Conservation (phyloP, 2,329 filamentous ascomycete genomes). For the Aspergillus flavus region DNA sequence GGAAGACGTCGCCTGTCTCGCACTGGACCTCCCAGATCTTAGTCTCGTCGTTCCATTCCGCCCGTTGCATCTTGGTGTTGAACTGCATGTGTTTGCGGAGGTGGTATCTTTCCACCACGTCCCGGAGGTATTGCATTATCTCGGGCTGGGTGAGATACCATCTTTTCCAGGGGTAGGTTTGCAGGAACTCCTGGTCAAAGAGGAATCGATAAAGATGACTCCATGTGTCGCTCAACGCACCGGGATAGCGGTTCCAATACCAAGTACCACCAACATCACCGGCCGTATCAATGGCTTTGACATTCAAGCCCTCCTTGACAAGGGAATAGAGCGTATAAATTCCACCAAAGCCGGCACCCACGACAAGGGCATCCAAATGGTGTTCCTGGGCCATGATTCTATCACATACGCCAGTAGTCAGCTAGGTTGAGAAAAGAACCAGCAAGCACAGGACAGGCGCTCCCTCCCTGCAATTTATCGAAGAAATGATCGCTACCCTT, state of each 20-base stretch:
- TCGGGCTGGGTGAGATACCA: slow-evolving; percentile 26
- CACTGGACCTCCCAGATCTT: slow-evolving; percentile 19
- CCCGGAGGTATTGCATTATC: slow-evolving; percentile 30
- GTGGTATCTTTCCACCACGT: slow-evolving; percentile 26
- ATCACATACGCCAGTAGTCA: too few relatives aligned
- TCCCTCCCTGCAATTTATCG: too few relatives aligned
- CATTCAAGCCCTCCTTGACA: slow-evolving; percentile 38
- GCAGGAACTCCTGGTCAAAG: slow-evolving; percentile 28
- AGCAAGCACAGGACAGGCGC: too few relatives aligned
- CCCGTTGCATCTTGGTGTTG: slow-evolving; percentile 18
- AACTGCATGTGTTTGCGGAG: slow-evolving; percentile 25
- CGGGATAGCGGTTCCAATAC: slow-evolving; percentile 51
- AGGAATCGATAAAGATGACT: slow-evolving; percentile 30
- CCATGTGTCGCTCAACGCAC: slow-evolving; percentile 44
- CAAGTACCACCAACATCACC: slow-evolving; percentile 47
- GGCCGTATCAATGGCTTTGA: slow-evolving; percentile 44
- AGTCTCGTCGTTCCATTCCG: slow-evolving; percentile 14
- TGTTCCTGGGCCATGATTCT: slow-evolving; percentile 9
- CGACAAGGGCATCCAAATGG: slow-evolving; percentile 40
- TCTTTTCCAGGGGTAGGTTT: slow-evolving; percentile 9
- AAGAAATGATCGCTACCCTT: too few relatives aligned
- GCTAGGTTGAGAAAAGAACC: too few relatives aligned
- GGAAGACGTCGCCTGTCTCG: slow-evolving; percentile 9
- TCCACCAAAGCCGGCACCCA: slow-evolving; percentile 46
- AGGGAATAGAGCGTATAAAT: slow-evolving; percentile 41